These are phyloP conservation scores for Hypoxylon rubiginosum DNA, from an alignment of 2,329 filamentous ascomycete genomes.

Conservation along the genomic window DNA sequence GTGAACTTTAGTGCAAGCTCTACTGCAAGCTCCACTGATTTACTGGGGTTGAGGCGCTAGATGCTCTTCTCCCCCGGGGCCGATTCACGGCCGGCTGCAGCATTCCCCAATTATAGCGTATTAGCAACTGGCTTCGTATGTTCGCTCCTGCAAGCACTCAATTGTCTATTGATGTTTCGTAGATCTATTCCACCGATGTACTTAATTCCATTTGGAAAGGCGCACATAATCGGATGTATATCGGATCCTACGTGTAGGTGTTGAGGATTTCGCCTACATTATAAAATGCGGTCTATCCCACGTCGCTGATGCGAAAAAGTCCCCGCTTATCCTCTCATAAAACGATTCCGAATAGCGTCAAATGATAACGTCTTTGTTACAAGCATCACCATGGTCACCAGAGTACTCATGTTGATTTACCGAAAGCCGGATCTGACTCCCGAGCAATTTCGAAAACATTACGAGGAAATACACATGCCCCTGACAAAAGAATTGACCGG, in stretches of 20 bases:
- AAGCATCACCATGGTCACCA: constrained; percentile 13
- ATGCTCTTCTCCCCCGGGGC: no score
- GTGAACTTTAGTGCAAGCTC: no score
- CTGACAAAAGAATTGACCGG: constrained; percentile 13
- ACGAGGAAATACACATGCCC: constrained; percentile 30
- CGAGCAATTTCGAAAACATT: constrained; percentile 24
- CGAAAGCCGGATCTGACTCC: constrained; percentile 20
- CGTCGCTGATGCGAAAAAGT: not conserved
- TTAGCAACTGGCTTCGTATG: no score
- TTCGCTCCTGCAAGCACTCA: not conserved
- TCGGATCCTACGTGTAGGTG: not conserved
- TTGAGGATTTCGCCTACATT: not conserved
- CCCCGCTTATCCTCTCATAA: not conserved
- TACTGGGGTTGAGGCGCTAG: no score
- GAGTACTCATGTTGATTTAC: constrained; percentile 29
- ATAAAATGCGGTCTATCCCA: not conserved
- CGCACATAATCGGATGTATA: not conserved
- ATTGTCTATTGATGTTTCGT: not conserved
- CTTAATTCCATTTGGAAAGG: not conserved
- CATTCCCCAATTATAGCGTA: not conserved
- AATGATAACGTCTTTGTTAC: not conserved
- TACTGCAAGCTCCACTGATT: not conserved
- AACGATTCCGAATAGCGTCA: not conserved
- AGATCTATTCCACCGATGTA: not conserved
- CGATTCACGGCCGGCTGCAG: not conserved